Evolutionary conservation across 768 basidiomycete genomes (phyloP), one percentile per base, ranked within the genome.

Genomic region (Fistulinella prunicolor): DNA sequence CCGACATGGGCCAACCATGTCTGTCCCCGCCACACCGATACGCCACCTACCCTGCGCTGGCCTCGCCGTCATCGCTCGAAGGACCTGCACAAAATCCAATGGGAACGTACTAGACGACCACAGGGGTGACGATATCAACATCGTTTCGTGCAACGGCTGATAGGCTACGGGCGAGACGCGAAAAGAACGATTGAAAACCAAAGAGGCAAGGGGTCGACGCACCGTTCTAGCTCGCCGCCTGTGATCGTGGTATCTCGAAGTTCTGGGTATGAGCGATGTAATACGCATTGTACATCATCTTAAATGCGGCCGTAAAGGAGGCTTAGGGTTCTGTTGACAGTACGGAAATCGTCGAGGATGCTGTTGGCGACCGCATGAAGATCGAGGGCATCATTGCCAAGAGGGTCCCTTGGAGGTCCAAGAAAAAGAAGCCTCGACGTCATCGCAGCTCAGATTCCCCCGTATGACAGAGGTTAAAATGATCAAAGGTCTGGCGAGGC

Each of bases 181-280:
- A 50, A 24, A 34, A 26, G 17, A 16, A 36, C 0, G 2, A 16
- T 1, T 1, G 13, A 17, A 16, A 8, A 7, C 13, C n/a, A n/a
- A n/a, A n/a, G n/a, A n/a, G n/a, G n/a, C n/a, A n/a, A 20, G n/a
- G 74, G 12, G 1, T 26, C 6, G 26, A 59, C 76, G 52, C 44
- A 80, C 80, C 79, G 74, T 26, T 89, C 89, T 8, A 90, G 69
- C 48, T 89, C 86, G 1, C 79, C 0, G 85, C 82, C 63, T 88
- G 85, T 20, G 82, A 82, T 91, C 79, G 0, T n/a, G 86, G 82
- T 16, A 92, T 78, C 28, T 83, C 80, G 30, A 90, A 80, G 46
- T 72, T 77, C 59, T 92, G 90, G 14, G 89, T 91, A 62, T 86
- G 78, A 1, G 86, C 86, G n/a, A 92, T 79, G 66, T 90, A 92